Conservation (phyloP, 306 rosid species). For the Betula pendula region DNA sequence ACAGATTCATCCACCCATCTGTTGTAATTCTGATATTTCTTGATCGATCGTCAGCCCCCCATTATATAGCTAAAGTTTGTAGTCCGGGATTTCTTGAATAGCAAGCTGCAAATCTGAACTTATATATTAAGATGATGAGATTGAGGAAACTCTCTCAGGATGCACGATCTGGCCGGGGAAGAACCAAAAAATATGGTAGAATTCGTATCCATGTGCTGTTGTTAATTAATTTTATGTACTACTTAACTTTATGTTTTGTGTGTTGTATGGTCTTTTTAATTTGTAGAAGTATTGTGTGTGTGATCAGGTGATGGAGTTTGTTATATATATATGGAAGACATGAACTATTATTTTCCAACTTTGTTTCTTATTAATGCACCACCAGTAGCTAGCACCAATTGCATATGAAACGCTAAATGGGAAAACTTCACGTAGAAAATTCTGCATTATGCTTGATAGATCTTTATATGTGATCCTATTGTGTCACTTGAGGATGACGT, state of each 20-base stretch:
- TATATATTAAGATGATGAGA: neutral
- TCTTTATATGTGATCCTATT: neutral
- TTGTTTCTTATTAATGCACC: neutral
- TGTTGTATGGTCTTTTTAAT: conserved; percentile 41
- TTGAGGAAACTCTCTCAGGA: neutral
- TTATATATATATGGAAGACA: conserved; percentile 26
- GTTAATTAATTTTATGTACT: conserved; percentile 23
- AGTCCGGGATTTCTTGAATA: neutral
- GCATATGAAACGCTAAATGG: neutral
- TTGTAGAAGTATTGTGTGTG: conserved; percentile 41
- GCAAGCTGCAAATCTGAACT: neutral
- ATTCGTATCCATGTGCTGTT: conserved; percentile 28
- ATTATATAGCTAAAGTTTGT: neutral
- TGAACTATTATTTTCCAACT: conserved; percentile 11
- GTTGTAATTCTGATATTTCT: conserved; percentile 37
- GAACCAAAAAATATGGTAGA: conserved; percentile 28
- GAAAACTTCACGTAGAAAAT: neutral
- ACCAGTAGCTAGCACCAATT: neutral
- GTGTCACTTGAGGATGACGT: neutral
- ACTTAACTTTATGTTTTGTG: conserved; percentile 20
- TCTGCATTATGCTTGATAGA: neutral
- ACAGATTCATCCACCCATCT: conserved; percentile 61
- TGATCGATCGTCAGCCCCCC: neutral
- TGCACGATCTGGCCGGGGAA: conserved; percentile 13
- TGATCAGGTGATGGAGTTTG: conserved; percentile 37